Conservation (phyloP, 805 yeast genomes). For the Ogataea salicorniae region DNA sequence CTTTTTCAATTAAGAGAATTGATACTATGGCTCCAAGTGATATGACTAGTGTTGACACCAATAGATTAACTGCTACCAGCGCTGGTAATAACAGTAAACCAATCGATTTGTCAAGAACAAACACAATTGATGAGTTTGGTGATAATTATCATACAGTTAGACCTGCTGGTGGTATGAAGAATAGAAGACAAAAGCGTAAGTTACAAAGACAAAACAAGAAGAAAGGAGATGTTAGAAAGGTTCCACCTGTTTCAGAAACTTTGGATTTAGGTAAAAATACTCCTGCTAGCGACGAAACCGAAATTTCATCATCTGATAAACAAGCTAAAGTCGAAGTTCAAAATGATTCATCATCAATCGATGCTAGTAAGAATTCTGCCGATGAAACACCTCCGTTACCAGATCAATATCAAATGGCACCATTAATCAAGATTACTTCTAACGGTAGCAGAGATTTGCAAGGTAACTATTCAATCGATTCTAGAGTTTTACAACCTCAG, state of each 20-base stretch:
- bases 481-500: conserved; percentile 25
- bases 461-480: conserved; percentile 15
- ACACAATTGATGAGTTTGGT: conserved; percentile 13
- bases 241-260: conserved; percentile 30
- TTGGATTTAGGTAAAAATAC: conserved; percentile 26
- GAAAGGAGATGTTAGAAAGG: conserved; percentile 23
- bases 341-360: conserved; percentile 7
- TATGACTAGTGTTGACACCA: conserved; percentile 3
- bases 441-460: conserved; percentile 8
- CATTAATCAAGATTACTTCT: conserved; percentile 8
- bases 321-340: not conserved
- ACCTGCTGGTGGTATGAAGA: conserved; percentile 71
- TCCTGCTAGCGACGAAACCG: conserved; percentile 13
- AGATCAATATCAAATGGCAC: conserved; percentile 3
- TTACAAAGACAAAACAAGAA: conserved; percentile 21
- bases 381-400: conserved; percentile 1
- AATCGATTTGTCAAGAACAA: not conserved
- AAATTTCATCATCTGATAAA: conserved; percentile 1
- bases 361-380: conserved; percentile 1
- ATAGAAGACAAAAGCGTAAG: conserved; percentile 34
- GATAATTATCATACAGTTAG: conserved; percentile 41
- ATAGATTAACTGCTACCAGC: not conserved
- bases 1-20: conserved; percentile 76
- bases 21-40: conserved; percentile 53
- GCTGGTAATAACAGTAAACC: conserved; percentile 14